Evolutionary conservation across 192 early-diverging fungal species (phyloP).

Genomic region (Backusella macrospora): DNA sequence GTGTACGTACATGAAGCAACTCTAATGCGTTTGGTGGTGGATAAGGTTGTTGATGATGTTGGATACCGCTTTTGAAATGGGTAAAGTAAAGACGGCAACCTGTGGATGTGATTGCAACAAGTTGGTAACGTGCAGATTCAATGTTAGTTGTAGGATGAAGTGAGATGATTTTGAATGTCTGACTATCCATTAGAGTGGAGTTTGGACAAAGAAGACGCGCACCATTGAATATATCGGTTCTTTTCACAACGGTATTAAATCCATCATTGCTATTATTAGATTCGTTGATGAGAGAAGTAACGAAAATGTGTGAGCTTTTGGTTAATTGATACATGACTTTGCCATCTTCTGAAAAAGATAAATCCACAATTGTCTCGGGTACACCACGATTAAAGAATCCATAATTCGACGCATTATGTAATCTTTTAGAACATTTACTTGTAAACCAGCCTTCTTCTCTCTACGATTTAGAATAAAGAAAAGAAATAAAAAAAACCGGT

Average conservation of each 20-base stretch:
- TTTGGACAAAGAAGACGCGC: conserved; percentile 24
- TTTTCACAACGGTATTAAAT: conserved; percentile 50
- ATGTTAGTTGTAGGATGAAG: conserved; percentile 67
- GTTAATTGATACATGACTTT: conserved; percentile 78
- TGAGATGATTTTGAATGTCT: conserved; percentile 60
- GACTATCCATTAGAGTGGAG: conserved; percentile 37
- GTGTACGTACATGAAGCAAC: conserved; percentile 69
- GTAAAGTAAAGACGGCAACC: conserved; percentile 81
- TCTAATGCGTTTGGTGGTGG: conserved; percentile 59
- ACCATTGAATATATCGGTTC: conserved; percentile 20
- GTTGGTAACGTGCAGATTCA: conserved; percentile 69
- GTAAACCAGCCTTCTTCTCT: conserved; percentile 90
- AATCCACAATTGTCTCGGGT: conserved; percentile 57
- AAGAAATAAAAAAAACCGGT: no score
- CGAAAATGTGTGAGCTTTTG: conserved; percentile 68
- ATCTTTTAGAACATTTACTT: conserved; percentile 69
- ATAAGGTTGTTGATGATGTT: conserved; percentile 27
- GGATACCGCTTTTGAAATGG: conserved; percentile 31
- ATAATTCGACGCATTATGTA: background rate
- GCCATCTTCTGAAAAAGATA: conserved; percentile 71
- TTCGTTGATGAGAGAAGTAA: conserved; percentile 61
- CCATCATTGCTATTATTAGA: conserved; percentile 35
- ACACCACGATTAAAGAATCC: background rate
- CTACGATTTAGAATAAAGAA: conserved; percentile 1
- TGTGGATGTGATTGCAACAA: conserved; percentile 80